Evolutionary conservation across 768 basidiomycete genomes (phyloP).

Genomic region (Cystobasidium tubakii): DNA sequence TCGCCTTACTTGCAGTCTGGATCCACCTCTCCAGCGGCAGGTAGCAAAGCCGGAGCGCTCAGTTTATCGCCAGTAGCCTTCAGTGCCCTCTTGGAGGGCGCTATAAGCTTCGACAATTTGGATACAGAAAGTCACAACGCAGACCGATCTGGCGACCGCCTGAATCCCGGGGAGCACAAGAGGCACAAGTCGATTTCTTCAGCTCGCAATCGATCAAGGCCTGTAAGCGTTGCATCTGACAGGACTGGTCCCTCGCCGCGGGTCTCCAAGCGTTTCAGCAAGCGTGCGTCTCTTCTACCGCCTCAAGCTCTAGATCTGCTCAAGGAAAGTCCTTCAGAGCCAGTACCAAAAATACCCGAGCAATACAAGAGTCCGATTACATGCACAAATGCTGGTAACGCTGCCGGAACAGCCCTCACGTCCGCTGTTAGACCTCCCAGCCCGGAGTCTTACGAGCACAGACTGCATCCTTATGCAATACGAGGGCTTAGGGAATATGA

Average conservation of each 20-base stretch:
- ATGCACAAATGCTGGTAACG: neutral
- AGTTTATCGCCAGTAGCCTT: conserved; percentile 26
- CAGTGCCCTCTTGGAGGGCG: conserved; percentile 21
- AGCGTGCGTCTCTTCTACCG: conserved; percentile 47
- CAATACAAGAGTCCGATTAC: conserved; percentile 36
- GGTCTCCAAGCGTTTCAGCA: conserved; percentile 47
- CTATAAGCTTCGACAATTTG: neutral
- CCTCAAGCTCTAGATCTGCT: conserved; percentile 47
- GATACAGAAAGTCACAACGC: neutral
- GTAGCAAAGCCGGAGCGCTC: neutral
- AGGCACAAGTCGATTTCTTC: conserved; percentile 25
- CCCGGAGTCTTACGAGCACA: conserved; percentile 43
- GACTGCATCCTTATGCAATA: conserved; percentile 46
- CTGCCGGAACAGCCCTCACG: neutral
- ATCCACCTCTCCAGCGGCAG: neutral
- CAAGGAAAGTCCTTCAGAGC: conserved; percentile 40
- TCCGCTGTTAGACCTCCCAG: neutral
- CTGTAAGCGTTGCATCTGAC: conserved; percentile 21
- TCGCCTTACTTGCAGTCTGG: conserved; percentile 4
- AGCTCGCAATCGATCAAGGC: conserved; percentile 24
- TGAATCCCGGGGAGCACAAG: neutral
- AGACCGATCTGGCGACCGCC: neutral
- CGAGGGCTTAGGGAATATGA: conserved; percentile 46
- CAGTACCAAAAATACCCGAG: conserved; percentile 45
- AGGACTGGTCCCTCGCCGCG: conserved; percentile 40